These are phyloP conservation scores for Botrytis hyacinthi DNA, from an alignment of 2,329 filamentous ascomycete genomes.

Conservation along the genomic window DNA sequence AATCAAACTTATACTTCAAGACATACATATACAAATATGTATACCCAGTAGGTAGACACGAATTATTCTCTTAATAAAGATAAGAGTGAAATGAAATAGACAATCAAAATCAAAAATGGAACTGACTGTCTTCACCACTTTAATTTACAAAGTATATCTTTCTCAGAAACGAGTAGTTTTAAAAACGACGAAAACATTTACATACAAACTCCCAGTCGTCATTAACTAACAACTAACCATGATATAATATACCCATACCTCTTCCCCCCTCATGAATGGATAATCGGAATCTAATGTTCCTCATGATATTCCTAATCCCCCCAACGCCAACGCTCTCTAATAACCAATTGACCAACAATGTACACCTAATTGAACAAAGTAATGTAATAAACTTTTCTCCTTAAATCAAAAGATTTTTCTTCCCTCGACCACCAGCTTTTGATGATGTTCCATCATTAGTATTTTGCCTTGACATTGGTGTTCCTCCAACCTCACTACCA, in stretches of 20 bases:
- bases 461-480: slow-evolving; percentile 19
- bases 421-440: not conserved
- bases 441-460: slow-evolving; percentile 20
- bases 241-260: slow-evolving; percentile 15
- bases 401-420: slow-evolving; percentile 11
- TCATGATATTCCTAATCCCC: slow-evolving; percentile 9
- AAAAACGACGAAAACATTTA: not conserved
- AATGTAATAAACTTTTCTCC: not conserved
- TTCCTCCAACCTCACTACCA: slow-evolving; percentile 16
- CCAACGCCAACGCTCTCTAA: slow-evolving; percentile 6
- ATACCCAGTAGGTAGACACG: not conserved
- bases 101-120: not conserved
- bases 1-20: not conserved
- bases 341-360: slow-evolving; percentile 1
- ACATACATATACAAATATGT: not conserved
- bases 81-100: not conserved
- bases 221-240: not conserved
- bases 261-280: not conserved
- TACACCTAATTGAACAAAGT: not conserved
- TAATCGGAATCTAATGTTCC: not conserved
- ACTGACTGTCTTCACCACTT: not conserved
- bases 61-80: not conserved
- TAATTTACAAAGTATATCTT: not conserved
- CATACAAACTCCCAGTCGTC: not conserved
- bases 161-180: not conserved